Evolutionary conservation across 768 basidiomycete genomes (phyloP).

Genomic region (Phlebiopsis flavidoalba): DNA sequence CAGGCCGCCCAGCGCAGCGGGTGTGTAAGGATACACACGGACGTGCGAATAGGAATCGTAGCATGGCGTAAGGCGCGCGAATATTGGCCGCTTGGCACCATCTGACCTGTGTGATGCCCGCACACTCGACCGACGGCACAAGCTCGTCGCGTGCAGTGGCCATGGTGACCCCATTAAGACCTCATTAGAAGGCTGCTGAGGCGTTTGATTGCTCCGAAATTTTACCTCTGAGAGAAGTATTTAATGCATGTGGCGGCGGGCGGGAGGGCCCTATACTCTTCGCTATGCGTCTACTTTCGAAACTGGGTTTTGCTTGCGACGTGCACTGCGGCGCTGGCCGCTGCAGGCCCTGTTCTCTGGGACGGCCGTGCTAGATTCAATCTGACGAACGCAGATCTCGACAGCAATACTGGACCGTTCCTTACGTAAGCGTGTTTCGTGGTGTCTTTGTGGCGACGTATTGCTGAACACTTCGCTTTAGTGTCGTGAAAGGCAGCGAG

Average conservation of each 20-base stretch:
- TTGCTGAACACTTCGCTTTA: conserved; percentile 17
- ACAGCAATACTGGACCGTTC: conserved; percentile 45
- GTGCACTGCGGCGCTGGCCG: conserved; percentile 1
- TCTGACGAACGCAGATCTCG: conserved; percentile 37
- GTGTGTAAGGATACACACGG: neutral
- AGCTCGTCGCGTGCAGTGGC: neutral
- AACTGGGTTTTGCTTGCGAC: neutral
- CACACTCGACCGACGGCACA: neutral
- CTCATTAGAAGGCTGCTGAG: neutral
- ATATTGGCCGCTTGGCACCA: neutral
- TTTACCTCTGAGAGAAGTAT: neutral
- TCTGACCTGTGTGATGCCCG: neutral
- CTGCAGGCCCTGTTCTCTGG: conserved; percentile 36
- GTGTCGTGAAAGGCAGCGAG: conserved; percentile 50
- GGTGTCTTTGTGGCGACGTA: neutral
- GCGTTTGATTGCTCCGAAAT: neutral
- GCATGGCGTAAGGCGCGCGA: neutral
- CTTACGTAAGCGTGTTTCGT: conserved; percentile 38
- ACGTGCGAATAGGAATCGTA: neutral
- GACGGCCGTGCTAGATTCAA: conserved; percentile 50
- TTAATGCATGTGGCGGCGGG: neutral
- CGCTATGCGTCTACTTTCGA: neutral
- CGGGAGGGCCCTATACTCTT: neutral
- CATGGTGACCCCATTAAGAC: neutral
- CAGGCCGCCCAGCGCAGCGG: neutral